phyloP scores from a whole-genome alignment of 306 rosid species.

The Quercus suber region DNA sequence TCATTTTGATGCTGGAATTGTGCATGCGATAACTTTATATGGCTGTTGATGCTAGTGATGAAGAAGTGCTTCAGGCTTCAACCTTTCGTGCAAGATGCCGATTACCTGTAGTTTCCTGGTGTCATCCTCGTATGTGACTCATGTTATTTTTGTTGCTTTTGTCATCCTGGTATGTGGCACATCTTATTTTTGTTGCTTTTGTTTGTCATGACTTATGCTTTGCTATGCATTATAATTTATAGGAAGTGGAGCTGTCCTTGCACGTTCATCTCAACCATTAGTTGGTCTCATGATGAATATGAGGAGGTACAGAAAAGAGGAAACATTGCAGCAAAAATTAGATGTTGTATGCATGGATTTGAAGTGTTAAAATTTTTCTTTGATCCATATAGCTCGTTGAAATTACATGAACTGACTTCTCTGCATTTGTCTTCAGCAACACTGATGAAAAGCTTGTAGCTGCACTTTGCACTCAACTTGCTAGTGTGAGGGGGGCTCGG shows the following conservation, averaged over 20 bases:
- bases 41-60: conserved; percentile 65
- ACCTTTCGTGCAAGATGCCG: conserved; percentile 87
- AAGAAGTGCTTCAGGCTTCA: conserved; percentile 80
- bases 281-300: conserved; percentile 97
- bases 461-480: conserved; percentile 65
- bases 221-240: conserved; percentile 22
- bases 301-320: conserved; percentile 72
- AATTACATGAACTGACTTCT: conserved; percentile 3
- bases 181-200: conserved; percentile 1
- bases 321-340: background rate
- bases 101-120: conserved; percentile 94
- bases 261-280: conserved; percentile 97
- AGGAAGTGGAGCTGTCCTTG: conserved; percentile 96
- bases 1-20: conserved; percentile 11
- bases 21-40: conserved; percentile 16
- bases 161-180: conserved; percentile 63
- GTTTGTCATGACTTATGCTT: conserved; percentile 15
- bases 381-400: background rate
- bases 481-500: conserved; percentile 37
- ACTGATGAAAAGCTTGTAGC: conserved; percentile 94
- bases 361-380: background rate
- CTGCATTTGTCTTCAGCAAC: conserved; percentile 54
- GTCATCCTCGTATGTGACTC: conserved; percentile 63
- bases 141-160: conserved; percentile 16
- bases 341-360: background rate